A percentile compares a stretch with the other conserved stretches of the same genome.
Conservation (phyloP, 257 asterid species). For the Penstemon barbatus region DNA sequence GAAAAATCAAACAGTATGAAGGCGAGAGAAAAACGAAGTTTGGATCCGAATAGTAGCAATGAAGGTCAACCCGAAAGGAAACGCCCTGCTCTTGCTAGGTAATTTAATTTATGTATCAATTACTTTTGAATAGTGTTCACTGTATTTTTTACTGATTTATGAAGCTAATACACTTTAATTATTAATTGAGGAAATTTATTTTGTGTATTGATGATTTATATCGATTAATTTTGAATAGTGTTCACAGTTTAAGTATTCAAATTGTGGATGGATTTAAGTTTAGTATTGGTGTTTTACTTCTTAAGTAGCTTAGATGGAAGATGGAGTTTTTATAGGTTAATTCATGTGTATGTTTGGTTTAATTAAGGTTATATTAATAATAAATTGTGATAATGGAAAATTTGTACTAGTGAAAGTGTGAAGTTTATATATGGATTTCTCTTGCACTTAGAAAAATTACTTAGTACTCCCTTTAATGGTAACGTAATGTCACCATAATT, state of each 20-base stretch:
- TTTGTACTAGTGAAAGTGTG: neutral
- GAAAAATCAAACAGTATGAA: constrained; percentile 61
- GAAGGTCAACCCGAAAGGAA: constrained; percentile 89
- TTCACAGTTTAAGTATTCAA: neutral
- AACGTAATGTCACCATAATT: neutral
- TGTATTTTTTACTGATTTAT: neutral
- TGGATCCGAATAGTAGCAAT: constrained; percentile 60
- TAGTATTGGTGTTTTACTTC: neutral
- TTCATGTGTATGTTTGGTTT: neutral
- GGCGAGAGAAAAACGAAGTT: constrained; percentile 73
- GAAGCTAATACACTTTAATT: constrained; percentile 19
- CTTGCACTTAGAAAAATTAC: neutral
- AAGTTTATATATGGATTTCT: neutral
- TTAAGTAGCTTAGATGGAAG: neutral
- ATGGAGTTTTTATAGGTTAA: neutral
- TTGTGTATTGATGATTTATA: neutral
- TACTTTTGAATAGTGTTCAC: neutral
- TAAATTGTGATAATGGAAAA: neutral
- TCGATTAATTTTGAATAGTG: neutral
- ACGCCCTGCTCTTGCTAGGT: constrained; percentile 99
- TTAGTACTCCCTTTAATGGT: constrained; percentile 8
- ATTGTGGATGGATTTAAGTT: neutral
- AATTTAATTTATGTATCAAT: constrained; percentile 8
- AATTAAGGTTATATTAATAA: neutral
- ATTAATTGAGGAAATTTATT: constrained; percentile 14